Conservation (phyloP, 2,329 filamentous ascomycete genomes). For the Pseudogymnoascus sp. region DNA sequence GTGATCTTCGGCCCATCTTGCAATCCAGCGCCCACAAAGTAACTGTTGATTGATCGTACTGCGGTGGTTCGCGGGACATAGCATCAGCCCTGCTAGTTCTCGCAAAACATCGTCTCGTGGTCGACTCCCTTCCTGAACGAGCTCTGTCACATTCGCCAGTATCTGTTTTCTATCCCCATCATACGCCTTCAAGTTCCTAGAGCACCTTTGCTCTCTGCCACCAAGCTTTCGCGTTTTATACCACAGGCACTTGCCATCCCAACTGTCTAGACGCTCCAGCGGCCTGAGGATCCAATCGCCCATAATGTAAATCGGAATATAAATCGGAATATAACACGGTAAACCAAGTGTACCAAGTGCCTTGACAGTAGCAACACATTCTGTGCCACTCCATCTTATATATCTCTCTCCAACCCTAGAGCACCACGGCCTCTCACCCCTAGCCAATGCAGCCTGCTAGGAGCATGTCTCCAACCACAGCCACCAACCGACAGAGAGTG, state of each 20-base stretch:
- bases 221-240: neutral
- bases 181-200: neutral
- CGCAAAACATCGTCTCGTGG: neutral
- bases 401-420: neutral
- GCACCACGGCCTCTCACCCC: neutral
- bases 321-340: neutral
- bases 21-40: neutral
- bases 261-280: neutral
- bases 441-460: neutral
- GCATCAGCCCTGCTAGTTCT: neutral
- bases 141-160: neutral
- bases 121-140: neutral
- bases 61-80: neutral
- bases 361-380: neutral
- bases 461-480: neutral
- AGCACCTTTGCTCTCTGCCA: neutral
- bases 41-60: neutral
- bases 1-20: neutral
- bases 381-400: neutral
- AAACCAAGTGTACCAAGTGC: neutral
- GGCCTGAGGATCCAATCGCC: neutral
- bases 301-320: neutral
- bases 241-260: neutral
- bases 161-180: neutral
- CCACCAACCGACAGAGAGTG: neutral